A percentile compares a stretch with the other conserved stretches of the same genome.
Conservation (phyloP, 306 rosid species). For the Inga oerstediana region DNA sequence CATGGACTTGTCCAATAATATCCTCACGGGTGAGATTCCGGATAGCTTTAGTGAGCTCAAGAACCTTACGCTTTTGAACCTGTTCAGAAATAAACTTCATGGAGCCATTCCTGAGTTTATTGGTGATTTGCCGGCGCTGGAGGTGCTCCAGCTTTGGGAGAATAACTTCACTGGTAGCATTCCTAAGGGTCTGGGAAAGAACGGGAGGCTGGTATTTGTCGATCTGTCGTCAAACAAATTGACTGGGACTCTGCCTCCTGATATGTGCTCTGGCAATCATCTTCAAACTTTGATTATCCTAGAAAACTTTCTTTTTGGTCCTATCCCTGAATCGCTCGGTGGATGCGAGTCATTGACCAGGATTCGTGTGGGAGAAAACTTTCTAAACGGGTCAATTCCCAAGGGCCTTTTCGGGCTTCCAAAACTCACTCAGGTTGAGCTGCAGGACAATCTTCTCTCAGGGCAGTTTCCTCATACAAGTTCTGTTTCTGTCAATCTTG, state of each 20-base stretch:
- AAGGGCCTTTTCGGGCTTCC: conserved; percentile 80
- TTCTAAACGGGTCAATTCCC: conserved; percentile 86
- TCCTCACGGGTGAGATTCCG: conserved; percentile 81
- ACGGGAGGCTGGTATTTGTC: conserved; percentile 65
- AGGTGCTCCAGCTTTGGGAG: conserved; percentile 93
- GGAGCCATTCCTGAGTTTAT: conserved; percentile 90
- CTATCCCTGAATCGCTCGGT: conserved; percentile 87
- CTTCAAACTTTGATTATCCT: conserved; percentile 79
- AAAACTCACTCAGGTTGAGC: conserved; percentile 76
- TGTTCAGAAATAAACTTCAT: conserved; percentile 85
- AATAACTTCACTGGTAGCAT: conserved; percentile 89
- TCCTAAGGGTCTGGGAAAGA: conserved; percentile 76
- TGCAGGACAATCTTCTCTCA: conserved; percentile 68
- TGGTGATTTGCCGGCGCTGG: conserved; percentile 70
- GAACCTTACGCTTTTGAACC: conserved; percentile 75
- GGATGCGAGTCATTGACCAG: conserved; percentile 64
- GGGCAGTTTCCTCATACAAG: conserved; percentile 67
- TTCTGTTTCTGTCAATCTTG: conserved; percentile 59
- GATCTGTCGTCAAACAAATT: conserved; percentile 90
- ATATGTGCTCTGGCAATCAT: conserved; percentile 72
- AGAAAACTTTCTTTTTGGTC: conserved; percentile 77
- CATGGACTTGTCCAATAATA: conserved; percentile 89
- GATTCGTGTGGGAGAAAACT: conserved; percentile 92
- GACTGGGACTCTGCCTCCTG: conserved; percentile 79
- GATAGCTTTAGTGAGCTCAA: conserved; percentile 57